Evolutionary conservation across 2,329 filamentous ascomycete genomes (phyloP), one percentile per base, ranked within the genome.

Genomic region (Sarocladium kiliense): DNA sequence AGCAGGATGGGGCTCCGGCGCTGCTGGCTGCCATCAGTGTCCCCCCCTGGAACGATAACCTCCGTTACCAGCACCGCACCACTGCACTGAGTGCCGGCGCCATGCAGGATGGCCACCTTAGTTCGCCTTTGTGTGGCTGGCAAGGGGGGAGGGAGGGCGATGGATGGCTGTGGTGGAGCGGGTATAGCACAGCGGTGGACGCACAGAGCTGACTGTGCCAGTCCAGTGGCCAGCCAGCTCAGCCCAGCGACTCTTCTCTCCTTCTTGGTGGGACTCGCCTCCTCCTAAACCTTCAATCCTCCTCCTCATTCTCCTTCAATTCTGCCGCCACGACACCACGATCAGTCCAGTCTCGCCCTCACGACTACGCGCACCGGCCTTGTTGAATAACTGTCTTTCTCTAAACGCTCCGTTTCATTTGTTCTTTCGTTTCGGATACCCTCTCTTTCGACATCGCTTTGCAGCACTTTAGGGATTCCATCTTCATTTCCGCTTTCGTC

Each of bases 271-370:
- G 47, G 47, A 51, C 27, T 51, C 27, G 47, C 47, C 47, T 51
- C 47, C 30, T 51, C 47, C 47, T 51, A 51, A 51, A 51, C 47
- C 47, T 51, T 36, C 27, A 51, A 51, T 51, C 47, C 26, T 47
- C 36, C 30, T 32, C 44, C 44, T 44, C 44, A 47, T 23, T 30
- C 16, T 47, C 44, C 44, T 34, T 36, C 26, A 47, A 54, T 25
- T 51, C 26, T 44, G 42, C 54, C 41, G 30, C 30, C 23, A 41
- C 41, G 25, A 50, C 41, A 49, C n/a, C 25, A 30, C 27, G 30
- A 51, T 36, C 47, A 51, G n/a, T 44, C 5, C 47, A 51, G 18
- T 34, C n/a, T 21, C 34, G 37, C 21, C 21, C 21, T 55, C 34
- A 26, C 34, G 47, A 45, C 36, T 42, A 11, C 54, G 5, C 49